phyloP scores from a whole-genome alignment of 768 basidiomycete genomes.

The Fomitopsis serialis region DNA sequence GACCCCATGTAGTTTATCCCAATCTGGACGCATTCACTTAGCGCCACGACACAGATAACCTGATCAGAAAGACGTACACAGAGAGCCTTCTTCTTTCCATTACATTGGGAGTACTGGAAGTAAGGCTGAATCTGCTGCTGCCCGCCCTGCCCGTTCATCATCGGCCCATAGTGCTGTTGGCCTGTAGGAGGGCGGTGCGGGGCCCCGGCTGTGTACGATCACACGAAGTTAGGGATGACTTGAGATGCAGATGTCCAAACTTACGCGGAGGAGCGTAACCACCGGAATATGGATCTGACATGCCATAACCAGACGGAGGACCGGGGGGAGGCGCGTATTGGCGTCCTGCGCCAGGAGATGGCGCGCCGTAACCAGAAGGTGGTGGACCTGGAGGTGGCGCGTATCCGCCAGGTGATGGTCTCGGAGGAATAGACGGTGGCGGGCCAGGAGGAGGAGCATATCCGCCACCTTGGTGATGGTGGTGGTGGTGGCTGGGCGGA shows the following conservation, averaged over 20 bases:
- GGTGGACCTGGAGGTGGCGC: constrained; percentile 10
- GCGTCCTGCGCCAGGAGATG: background rate
- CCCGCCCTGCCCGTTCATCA: constrained; percentile 27
- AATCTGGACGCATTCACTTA: constrained; percentile 29
- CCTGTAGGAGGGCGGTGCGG: constrained; percentile 29
- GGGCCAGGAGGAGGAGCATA: constrained; percentile 14
- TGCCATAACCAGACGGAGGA: background rate
- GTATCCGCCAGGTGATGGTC: constrained; percentile 1
- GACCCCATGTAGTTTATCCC: constrained; percentile 50
- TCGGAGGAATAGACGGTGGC: constrained; percentile 12
- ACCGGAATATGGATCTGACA: constrained; percentile 3
- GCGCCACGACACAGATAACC: background rate
- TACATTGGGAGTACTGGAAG: constrained; percentile 55
- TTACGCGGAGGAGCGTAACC: constrained; percentile 20
- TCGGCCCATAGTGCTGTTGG: constrained; percentile 41
- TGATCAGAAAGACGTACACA: constrained; percentile 30
- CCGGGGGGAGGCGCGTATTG: background rate
- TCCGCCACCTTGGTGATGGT: constrained; percentile 1
- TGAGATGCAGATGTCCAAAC: background rate
- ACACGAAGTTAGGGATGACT: no score
- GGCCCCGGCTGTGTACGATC: constrained; percentile 18
- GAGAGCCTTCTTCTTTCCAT: constrained; percentile 48
- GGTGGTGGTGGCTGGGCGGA: constrained; percentile 1
- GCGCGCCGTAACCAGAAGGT: constrained; percentile 1
- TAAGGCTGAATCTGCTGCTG: constrained; percentile 34